These are phyloP conservation scores for Phytomonas serpens DNA, from an alignment of 208 protist genomes.

Conservation along the genomic window DNA sequence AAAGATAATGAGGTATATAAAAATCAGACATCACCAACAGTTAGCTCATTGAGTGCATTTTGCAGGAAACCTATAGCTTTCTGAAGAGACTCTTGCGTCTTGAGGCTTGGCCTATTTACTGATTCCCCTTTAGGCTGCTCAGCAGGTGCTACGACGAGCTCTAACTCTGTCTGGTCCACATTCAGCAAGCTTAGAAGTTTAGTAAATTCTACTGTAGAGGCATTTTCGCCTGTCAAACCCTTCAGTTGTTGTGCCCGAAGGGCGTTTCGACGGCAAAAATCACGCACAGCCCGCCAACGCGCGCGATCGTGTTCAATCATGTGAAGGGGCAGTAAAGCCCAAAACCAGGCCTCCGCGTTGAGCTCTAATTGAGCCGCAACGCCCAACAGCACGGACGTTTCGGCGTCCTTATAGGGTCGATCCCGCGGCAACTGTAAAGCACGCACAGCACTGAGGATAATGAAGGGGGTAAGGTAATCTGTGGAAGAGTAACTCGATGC, in stretches of 20 bases:
- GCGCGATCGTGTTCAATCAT: conserved; percentile 46
- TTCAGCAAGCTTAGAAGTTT: conserved; percentile 27
- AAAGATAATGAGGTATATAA: neutral
- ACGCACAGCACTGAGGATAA: conserved; percentile 52
- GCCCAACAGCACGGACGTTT: conserved; percentile 61
- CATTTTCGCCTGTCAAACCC: conserved; percentile 9
- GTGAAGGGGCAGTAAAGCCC: conserved; percentile 72
- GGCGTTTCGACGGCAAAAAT: conserved; percentile 70
- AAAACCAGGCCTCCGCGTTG: conserved; percentile 67
- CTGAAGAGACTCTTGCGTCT: conserved; percentile 53
- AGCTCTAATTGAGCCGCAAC: conserved; percentile 60
- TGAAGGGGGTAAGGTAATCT: conserved; percentile 72
- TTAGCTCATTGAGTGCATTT: neutral
- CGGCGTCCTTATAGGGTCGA: conserved; percentile 46
- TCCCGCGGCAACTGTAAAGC: conserved; percentile 35
- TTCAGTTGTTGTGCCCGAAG: conserved; percentile 26
- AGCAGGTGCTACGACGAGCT: conserved; percentile 22
- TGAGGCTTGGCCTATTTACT: conserved; percentile 55
- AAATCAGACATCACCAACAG: neutral
- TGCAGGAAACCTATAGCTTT: conserved; percentile 24
- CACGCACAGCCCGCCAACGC: conserved; percentile 43
- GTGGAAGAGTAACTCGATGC: conserved; percentile 76
- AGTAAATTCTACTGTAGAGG: conserved; percentile 23
- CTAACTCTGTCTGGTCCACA: conserved; percentile 33
- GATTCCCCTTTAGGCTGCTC: conserved; percentile 18